A percentile compares a stretch with the other conserved stretches of the same genome.
Conservation (phyloP, 2,329 filamentous ascomycete genomes). For the Sarocladium brachiariae region DNA sequence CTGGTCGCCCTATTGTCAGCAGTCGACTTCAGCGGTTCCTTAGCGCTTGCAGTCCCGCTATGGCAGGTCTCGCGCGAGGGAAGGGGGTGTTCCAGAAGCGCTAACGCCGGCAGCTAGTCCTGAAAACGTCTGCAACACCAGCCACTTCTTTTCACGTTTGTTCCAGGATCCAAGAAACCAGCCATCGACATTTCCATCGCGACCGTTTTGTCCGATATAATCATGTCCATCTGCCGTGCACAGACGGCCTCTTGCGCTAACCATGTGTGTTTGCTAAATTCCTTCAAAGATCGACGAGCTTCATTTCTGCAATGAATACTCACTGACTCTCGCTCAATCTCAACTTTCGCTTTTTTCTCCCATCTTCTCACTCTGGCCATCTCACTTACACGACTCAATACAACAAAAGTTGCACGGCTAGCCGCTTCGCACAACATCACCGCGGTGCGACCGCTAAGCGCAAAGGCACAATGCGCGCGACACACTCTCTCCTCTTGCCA, state of each 20-base stretch:
- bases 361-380: neutral
- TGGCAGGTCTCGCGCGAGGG: neutral
- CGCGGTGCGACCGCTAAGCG: neutral
- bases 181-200: constrained; percentile 9
- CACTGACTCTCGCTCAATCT: neutral
- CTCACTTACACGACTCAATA: neutral
- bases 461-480: constrained; percentile 19
- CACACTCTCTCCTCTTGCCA: constrained; percentile 22
- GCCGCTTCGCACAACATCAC: neutral
- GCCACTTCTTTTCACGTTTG: constrained; percentile 4
- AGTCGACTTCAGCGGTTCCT: too few species aligned
- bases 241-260: constrained; percentile 1
- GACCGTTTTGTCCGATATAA: neutral
- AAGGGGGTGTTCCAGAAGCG: neutral
- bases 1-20: too few species aligned
- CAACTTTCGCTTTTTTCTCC: neutral
- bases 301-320: neutral
- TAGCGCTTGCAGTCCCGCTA: neutral
- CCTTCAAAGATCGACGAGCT: neutral
- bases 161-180: neutral
- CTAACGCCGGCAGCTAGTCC: neutral
- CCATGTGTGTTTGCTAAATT: neutral
- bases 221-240: neutral
- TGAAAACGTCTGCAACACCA: constrained; percentile 4
- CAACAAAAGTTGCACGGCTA: neutral